These are phyloP conservation scores for Spergularia bocconei DNA, from an alignment of 148 eudicot genomes.

Conservation along the genomic window DNA sequence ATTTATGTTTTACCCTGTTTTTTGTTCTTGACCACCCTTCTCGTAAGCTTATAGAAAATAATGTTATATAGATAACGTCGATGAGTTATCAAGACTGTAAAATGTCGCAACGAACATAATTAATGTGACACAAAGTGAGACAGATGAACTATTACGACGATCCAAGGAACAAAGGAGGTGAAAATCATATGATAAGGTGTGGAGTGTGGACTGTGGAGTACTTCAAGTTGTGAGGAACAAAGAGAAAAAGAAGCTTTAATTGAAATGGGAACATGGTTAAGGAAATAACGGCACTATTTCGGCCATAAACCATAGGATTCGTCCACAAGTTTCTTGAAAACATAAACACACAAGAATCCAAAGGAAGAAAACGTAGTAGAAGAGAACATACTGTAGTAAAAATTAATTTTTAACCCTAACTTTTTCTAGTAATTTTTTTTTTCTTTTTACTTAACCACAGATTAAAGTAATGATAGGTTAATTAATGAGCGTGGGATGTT, in stretches of 20 bases:
- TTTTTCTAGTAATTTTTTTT: neutral
- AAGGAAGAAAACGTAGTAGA: conserved; percentile 6
- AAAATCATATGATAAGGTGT: neutral
- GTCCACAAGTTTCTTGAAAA: conserved; percentile 13
- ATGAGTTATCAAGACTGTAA: too few species aligned
- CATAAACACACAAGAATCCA: conserved; percentile 24
- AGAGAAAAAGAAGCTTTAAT: conserved; percentile 28
- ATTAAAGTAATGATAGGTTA: conserved; percentile 14
- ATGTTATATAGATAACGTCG: too few species aligned
- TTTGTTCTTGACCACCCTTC: too few species aligned
- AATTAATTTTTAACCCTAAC: neutral
- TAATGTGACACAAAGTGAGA: too few species aligned
- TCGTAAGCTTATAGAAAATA: too few species aligned
- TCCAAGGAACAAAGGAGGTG: neutral
- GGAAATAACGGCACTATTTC: conserved; percentile 37
- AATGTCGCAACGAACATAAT: too few species aligned
- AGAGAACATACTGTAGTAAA: neutral
- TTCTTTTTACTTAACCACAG: conserved; percentile 11
- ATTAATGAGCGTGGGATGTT: conserved; percentile 19
- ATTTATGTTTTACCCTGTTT: too few species aligned
- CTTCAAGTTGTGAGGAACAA: neutral
- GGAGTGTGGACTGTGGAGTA: neutral
- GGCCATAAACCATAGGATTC: conserved; percentile 27
- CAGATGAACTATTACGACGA: too few species aligned
- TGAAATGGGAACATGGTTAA: conserved; percentile 38